phyloP scores from a whole-genome alignment of 352 stramenopile species.

The Pythium rhizo-oryzae region DNA sequence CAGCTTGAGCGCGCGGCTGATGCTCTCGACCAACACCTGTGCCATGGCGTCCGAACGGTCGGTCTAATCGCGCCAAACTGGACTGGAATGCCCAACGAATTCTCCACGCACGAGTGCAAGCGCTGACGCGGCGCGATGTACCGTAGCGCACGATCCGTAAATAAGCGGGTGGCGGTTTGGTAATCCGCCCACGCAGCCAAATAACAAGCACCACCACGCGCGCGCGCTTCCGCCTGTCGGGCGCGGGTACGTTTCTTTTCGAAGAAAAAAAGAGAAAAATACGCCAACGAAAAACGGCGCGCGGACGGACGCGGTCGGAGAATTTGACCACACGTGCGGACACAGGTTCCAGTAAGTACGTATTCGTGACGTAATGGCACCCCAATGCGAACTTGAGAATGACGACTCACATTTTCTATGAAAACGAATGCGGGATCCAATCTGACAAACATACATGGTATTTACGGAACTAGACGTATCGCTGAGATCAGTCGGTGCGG shows the following conservation, averaged over 20 bases:
- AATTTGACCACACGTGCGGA: neutral
- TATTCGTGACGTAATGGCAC: conserved; percentile 3
- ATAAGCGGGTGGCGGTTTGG: neutral
- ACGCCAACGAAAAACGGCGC: neutral
- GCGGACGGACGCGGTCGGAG: neutral
- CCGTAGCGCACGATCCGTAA: neutral
- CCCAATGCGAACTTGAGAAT: no score
- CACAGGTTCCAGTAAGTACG: conserved; percentile 1
- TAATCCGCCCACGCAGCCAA: neutral
- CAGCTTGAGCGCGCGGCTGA: conserved; percentile 59
- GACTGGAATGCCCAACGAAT: conserved; percentile 3
- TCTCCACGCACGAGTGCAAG: neutral
- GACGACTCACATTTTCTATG: neutral
- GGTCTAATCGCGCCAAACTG: no score
- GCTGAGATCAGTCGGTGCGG: neutral
- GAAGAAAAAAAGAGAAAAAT: conserved; percentile 12
- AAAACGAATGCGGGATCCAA: neutral
- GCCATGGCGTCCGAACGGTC: conserved; percentile 29
- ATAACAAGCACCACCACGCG: neutral
- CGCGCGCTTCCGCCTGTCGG: neutral
- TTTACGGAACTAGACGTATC: neutral
- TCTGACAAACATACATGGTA: neutral
- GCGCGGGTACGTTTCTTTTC: conserved; percentile 8
- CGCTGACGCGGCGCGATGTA: neutral
- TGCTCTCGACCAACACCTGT: conserved; percentile 45